Base-by-base conservation (phyloP, 331 rosid species). In the Dryas integrifolia region DNA sequence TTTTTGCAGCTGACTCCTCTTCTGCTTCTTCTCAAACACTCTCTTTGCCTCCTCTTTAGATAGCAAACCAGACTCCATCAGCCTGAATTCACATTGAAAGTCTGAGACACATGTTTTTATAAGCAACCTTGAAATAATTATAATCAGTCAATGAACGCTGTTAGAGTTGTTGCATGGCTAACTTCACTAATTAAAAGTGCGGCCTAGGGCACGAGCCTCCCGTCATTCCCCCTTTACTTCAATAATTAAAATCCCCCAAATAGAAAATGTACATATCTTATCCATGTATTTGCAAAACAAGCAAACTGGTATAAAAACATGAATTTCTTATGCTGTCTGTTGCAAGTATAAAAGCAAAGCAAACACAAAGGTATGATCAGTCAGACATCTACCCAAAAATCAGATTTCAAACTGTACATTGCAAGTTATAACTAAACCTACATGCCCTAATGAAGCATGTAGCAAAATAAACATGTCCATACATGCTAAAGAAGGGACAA, bases 61-160 rank as follows among this genome's bases (percentile, higher is more conserved):
- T 81, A 93, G 89, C 84, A 93, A 88, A 52, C 97, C 97, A 2
- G 86, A 85, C 52, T 90, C 97, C 98, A 93, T 87, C 94, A 93
- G 79, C 98, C 96, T 93, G 90, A 69, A 82, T 57, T 68, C 44
- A 62, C 46, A 83, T 35, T 60, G 63, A 77, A 57, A 68, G 14
- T n/a, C 46, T 71, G 16, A 58, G 40, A 58, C 58, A 6, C 38
- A 71, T 8, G 38, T 9, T 13, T 55, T 55, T 39, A 71, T 35
- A 43, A 70, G 67, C 76, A 69, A 58, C 13, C 61, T 13, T 9
- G 50, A 14, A 7, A 6, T 12, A 40, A 44, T 11, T 18, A 24
- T 10, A 14, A 45, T 57, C 6, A 5, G 59, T 52, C 1, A 15
- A 26, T 35, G 57, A 38, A 41, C n/a, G 8, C 8, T 49, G 9